phyloP scores from a whole-genome alignment of 768 basidiomycete species.

The Kwoniella pini region DNA sequence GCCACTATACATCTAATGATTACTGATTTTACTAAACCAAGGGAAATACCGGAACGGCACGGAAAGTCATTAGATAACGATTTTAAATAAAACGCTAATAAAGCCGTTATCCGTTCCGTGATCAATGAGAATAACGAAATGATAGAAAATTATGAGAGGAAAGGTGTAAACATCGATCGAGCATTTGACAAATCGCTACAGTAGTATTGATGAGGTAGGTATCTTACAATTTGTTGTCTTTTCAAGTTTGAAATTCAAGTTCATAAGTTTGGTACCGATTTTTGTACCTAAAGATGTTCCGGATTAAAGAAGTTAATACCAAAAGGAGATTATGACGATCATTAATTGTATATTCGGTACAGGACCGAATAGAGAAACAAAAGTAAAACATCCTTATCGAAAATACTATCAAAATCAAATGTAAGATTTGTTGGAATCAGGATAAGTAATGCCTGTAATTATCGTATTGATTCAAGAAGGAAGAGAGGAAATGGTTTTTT shows the following conservation, averaged over 20 bases:
- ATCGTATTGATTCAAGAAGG: no score
- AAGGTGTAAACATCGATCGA: neutral
- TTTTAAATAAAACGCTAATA: neutral
- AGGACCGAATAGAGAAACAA: neutral
- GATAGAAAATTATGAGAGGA: no score
- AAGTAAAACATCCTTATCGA: neutral
- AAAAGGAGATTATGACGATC: neutral
- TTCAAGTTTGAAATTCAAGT: no score
- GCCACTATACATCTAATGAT: no score
- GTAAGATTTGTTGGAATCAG: neutral
- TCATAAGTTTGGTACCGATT: neutral
- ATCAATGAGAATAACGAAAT: neutral
- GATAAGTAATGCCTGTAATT: no score
- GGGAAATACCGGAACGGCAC: conserved; percentile 7
- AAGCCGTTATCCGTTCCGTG: conserved; percentile 3
- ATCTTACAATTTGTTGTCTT: no score
- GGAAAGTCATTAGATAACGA: neutral
- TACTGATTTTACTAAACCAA: no score
- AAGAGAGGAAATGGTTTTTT: no score
- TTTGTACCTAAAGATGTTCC: neutral
- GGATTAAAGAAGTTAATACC: neutral
- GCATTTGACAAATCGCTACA: no score
- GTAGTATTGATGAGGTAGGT: no score
- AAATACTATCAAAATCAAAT: no score
- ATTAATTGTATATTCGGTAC: neutral